Evolutionary conservation across 1,284 basidiomycete species (phyloP), one percentile per base, ranked within the genome.

Genomic region (Porodaedalea pini): DNA sequence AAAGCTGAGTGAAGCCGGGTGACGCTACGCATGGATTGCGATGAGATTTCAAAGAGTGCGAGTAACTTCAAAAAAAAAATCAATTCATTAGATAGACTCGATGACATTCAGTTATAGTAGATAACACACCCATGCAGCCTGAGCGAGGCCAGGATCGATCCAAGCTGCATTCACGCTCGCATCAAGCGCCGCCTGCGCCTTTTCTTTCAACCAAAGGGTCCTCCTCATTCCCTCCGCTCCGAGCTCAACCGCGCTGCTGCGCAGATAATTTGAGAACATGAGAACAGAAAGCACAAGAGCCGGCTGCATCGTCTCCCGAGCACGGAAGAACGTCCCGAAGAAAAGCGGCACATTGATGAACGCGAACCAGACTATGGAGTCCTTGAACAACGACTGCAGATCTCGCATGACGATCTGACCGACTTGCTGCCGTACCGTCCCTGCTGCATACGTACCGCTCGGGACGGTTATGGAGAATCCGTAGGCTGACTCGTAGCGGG

Each of bases 281-380:
- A 90, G 78, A n/a, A 83, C 76, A 11, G 82, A 78, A 37, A 85
- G 73, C 6, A 90, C 68, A 36, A 90, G 68, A 60, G 82, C 80
- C 3, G 88, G 88, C 65, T 90, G 88, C 66, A 89, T 79, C 43
- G 68, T 67, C 56, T 77, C 74, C 60, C 87, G 72, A 21, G 83
- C 74, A 62, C 88, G 76, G 61, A 76, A 78, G 65, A 84, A 81
- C 44, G 75, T 78, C 52, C 70, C 71, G 64, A 86, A 81, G 70
- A 90, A 88, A 19, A 73, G 78, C 37, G 85, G 85, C 27, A 87
- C 71, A 65, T 88, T 83, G 65, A 89, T 77, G 68, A 88, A 89
- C 10, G 82, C 82, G 63, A 88, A 79, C 83, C 83, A 88, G 69
- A 84, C 81, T 61, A 80, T 83, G 37, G 83, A 82, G n/a, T 73